Base-by-base conservation (phyloP, 768 basidiomycete genomes). In the Botryobasidium botryosum region DNA sequence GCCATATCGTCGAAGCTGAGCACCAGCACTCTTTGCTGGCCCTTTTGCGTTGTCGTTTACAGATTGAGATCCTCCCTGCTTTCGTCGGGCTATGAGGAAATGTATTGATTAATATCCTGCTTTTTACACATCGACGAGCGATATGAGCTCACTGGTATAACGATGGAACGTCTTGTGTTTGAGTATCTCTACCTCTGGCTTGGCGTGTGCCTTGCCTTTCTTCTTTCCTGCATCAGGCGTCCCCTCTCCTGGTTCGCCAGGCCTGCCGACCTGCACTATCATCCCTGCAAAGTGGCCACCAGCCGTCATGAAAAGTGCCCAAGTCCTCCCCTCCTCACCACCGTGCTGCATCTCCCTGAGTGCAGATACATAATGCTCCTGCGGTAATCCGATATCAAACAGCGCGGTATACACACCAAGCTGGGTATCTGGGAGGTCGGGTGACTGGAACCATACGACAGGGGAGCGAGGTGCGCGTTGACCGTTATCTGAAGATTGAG, bases 201-300 rank as follows among this genome's bases (percentile, higher is more conserved):
- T 83, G 17, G 78, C 72, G 48, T 69, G 74, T 13, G 60, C 65
- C 47, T 74, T 80, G 56, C 69, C 69, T 51, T 66, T 74, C 51
- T 67, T 65, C 20, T 54, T 56, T 39, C 59, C 56, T 46, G 59
- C 66, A 53, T 55, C 63, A 13, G 46, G n/a, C 18, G 41, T 59
- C 48, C 61, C 58, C 43, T 60, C 54, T 23, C 55, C 56, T 43
- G 32, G 62, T 74, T 72, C 5, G 68, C 67, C 64, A 46, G 69
- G 49, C 48, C 66, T 61, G 60, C 77, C 73, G 23, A 87, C 81
- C 27, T 77, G 68, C 10, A 78, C 77, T 27, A 99, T 68, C 45
- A 88, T 80, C 21, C 92, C 94, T 12, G 94, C 94, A 62, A 99
- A 97, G 60, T 99, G 94, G 8, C 94, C 94, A 18, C 94, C 91